A percentile compares a stretch with the other conserved stretches of the same genome.
Conservation (phyloP, 345 rosid species). For the Corymbia maculata region DNA sequence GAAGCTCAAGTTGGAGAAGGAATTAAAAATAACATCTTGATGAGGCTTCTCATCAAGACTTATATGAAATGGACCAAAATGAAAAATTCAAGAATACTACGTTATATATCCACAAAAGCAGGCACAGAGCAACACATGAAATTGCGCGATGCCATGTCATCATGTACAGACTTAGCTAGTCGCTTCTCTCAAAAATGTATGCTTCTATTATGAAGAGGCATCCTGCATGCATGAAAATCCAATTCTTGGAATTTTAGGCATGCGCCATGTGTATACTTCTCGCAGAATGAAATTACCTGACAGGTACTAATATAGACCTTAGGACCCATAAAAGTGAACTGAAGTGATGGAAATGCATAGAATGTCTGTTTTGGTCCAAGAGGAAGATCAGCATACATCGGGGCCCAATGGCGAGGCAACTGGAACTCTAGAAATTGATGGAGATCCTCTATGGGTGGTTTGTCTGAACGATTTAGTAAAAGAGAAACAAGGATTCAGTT, state of each 20-base stretch:
- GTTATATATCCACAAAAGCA: background rate
- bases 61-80: background rate
- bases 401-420: constrained; percentile 96
- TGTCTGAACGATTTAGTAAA: constrained; percentile 41
- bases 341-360: constrained; percentile 64
- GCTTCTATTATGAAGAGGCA: background rate
- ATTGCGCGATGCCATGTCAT: background rate
- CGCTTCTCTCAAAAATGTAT: background rate
- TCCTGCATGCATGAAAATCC: background rate
- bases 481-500: background rate
- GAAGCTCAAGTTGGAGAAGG: background rate
- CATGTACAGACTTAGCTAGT: background rate
- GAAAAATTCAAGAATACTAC: background rate
- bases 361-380: constrained; percentile 62
- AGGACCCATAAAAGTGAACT: constrained; percentile 86
- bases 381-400: constrained; percentile 84
- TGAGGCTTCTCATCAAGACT: background rate
- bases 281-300: constrained; percentile 30
- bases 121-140: background rate
- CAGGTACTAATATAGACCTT: constrained; percentile 73
- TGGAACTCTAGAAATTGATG: constrained; percentile 92
- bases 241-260: background rate
- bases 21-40: background rate
- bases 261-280: background rate
- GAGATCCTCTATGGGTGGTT: constrained; percentile 88